phyloP scores from a whole-genome alignment of 164 flowering plant species.

The Buxus sempervirens region DNA sequence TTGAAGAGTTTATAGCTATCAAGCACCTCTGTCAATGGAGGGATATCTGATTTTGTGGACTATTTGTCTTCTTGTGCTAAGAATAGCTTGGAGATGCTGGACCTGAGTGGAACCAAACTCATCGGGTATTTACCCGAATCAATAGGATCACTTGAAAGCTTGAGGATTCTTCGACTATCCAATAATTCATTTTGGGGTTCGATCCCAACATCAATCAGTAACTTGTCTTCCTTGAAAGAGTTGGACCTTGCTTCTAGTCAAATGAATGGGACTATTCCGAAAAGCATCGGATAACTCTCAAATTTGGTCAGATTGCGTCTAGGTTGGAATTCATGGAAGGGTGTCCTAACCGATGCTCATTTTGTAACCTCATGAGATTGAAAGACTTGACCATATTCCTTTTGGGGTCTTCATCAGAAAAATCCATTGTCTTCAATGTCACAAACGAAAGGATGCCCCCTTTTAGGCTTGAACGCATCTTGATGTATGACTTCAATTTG shows the following conservation, averaged over 20 bases:
- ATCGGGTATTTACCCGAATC: constrained; percentile 15
- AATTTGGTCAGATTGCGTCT: not conserved
- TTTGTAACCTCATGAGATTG: not conserved
- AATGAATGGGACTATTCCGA: constrained; percentile 9
- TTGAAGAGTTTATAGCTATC: constrained; percentile 3
- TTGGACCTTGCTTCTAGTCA: not conserved
- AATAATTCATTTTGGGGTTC: not conserved
- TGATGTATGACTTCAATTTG: not conserved
- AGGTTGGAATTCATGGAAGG: not conserved
- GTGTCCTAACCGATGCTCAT: constrained; percentile 1
- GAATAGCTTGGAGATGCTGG: no score
- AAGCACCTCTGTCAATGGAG: not conserved
- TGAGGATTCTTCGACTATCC: not conserved
- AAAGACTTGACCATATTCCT: not conserved
- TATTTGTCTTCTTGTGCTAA: no score
- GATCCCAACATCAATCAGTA: constrained; percentile 2
- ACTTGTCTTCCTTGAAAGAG: not conserved
- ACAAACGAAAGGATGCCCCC: constrained; percentile 7
- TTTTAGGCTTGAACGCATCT: constrained; percentile 2
- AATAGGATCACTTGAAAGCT: no score
- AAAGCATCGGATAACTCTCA: constrained; percentile 3
- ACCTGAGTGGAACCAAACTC: constrained; percentile 10
- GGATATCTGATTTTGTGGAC: not conserved
- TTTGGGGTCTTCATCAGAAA: not conserved
- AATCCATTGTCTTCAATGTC: constrained; percentile 1